Conservation (phyloP, 768 basidiomycete genomes). For the Podaxis sp. region DNA sequence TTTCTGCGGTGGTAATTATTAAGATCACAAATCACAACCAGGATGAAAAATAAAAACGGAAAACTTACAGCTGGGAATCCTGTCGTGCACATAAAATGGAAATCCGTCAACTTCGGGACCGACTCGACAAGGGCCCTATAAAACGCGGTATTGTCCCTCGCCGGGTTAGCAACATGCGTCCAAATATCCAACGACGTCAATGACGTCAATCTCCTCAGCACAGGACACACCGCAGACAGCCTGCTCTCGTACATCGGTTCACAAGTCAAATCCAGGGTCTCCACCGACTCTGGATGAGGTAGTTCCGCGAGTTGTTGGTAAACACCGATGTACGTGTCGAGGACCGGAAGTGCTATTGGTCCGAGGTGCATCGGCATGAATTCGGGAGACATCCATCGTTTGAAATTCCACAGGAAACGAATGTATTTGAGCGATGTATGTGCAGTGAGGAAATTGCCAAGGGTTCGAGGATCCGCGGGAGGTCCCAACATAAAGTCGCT, state of each 20-base stretch:
- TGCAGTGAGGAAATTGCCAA: conserved; percentile 32
- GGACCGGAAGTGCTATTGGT: conserved; percentile 23
- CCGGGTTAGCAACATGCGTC: conserved; percentile 35
- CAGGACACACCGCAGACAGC: conserved; percentile 26
- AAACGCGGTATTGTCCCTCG: conserved; percentile 27
- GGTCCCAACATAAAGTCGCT: conserved; percentile 37
- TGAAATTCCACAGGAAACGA: conserved; percentile 47
- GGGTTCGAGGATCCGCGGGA: conserved; percentile 18
- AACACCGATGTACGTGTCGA: conserved; percentile 42
- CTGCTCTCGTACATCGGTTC: conserved; percentile 40
- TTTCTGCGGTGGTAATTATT: conserved; percentile 25
- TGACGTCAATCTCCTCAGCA: conserved; percentile 30
- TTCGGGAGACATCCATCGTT: conserved; percentile 44
- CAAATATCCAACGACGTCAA: conserved; percentile 44
- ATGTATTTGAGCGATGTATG: conserved; percentile 37
- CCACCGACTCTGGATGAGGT: conserved; percentile 30
- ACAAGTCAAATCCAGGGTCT: conserved; percentile 44
- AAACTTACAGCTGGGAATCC: conserved; percentile 34
- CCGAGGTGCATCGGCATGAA: conserved; percentile 28
- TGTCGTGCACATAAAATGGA: conserved; percentile 51
- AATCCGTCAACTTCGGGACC: conserved; percentile 37
- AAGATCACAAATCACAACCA: background rate
- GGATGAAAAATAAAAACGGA: background rate
- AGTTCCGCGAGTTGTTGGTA: conserved; percentile 41
- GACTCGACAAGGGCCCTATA: conserved; percentile 31